These are phyloP conservation scores for Monosporascus sp. DNA, from an alignment of 2,329 filamentous ascomycete species.

Conservation along the genomic window DNA sequence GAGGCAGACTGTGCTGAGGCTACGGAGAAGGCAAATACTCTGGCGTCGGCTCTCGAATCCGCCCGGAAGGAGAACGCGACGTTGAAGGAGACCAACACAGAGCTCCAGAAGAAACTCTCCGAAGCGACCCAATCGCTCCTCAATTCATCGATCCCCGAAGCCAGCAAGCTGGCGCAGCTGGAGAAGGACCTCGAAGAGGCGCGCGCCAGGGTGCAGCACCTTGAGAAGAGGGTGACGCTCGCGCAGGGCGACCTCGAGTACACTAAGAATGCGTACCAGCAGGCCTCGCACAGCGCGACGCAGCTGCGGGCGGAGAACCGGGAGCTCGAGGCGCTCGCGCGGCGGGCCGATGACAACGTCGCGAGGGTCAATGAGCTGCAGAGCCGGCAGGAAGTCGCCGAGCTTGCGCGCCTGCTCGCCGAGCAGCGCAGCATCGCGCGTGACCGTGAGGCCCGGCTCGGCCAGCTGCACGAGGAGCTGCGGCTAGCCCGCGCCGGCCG, in stretches of 20 bases:
- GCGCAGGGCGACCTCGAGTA: conserved; percentile 49
- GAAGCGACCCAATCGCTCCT: conserved; percentile 28
- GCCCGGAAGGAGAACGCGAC: conserved; percentile 30
- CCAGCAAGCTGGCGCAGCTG: conserved; percentile 34
- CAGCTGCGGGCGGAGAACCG: conserved; percentile 41
- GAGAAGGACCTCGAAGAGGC: conserved; percentile 34
- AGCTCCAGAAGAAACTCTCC: conserved; percentile 31
- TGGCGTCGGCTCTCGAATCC: conserved; percentile 30
- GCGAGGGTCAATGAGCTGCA: conserved; percentile 43
- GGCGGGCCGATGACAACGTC: conserved; percentile 39
- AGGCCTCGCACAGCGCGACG: conserved; percentile 43
- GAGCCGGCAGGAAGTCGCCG: conserved; percentile 26
- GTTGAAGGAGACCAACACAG: conserved; percentile 31
- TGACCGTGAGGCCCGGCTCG: conserved; percentile 49
- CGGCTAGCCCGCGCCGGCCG: conserved; percentile 41
- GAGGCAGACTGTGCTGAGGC: conserved; percentile 38
- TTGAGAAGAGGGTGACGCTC: conserved; percentile 32
- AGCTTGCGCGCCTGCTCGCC: conserved; percentile 32
- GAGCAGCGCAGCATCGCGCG: conserved; percentile 36
- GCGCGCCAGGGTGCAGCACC: conserved; percentile 30
- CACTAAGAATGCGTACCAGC: conserved; percentile 52
- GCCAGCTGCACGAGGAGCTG: conserved; percentile 43
- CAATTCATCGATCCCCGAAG: conserved; percentile 31
- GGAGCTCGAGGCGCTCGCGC: conserved; percentile 38
- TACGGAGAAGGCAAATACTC: conserved; percentile 28